Evolutionary conservation across 805 yeast species (phyloP).

Genomic region (Sugiyamaella lignohabitans): DNA sequence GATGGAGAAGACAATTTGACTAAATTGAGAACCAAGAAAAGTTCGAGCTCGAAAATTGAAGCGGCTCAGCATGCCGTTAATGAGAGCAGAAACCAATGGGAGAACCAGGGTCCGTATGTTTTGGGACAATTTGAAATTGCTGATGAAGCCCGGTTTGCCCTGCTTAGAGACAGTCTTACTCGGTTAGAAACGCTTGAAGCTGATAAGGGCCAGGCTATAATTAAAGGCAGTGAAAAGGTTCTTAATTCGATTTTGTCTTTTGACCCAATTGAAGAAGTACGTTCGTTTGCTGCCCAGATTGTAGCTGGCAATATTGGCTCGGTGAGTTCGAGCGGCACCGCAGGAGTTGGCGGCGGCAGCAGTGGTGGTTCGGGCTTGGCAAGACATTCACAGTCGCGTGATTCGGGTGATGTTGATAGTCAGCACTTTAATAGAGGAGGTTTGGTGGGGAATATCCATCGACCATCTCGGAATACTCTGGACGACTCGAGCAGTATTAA

Average conservation of each 20-base stretch:
- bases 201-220: conserved; percentile 44
- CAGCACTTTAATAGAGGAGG: not conserved
- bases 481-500: conserved; percentile 16
- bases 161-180: conserved; percentile 59
- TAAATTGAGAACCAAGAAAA: conserved; percentile 26
- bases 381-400: conserved; percentile 6
- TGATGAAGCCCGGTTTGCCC: conserved; percentile 55
- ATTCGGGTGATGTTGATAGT: not conserved
- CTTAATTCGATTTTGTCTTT: conserved; percentile 60
- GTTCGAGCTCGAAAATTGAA: conserved; percentile 16
- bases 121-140: conserved; percentile 69
- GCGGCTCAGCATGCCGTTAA: conserved; percentile 32
- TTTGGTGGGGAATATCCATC: conserved; percentile 1
- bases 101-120: conserved; percentile 66
- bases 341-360: conserved; percentile 7
- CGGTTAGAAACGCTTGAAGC: conserved; percentile 57
- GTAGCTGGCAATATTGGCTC: conserved; percentile 19
- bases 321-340: conserved; percentile 5
- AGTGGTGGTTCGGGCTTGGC: conserved; percentile 2
- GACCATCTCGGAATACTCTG: not conserved
- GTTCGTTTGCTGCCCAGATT: conserved; percentile 44
- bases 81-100: conserved; percentile 50
- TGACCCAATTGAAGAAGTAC: conserved; percentile 54
- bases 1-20: conserved; percentile 38
- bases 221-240: conserved; percentile 52